Base-by-base conservation (phyloP, 768 basidiomycete species). In the Galerina sulciceps region DNA sequence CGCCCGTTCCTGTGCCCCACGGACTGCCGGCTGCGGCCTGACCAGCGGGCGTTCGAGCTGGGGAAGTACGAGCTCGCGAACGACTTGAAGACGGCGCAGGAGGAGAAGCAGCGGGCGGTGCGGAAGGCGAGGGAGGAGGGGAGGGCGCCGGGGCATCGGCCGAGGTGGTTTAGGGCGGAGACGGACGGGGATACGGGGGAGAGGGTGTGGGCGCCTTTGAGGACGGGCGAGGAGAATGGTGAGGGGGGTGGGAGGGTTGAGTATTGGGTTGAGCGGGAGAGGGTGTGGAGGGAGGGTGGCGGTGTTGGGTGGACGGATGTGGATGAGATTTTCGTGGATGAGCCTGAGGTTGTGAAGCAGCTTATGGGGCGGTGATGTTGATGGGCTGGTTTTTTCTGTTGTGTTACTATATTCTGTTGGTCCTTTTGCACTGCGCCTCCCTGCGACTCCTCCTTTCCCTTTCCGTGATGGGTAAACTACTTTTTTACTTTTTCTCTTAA, bases 31-130 rank as follows among this genome's bases (percentile, higher is more conserved):
- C 73, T 97, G 23, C 85, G 96, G 0, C 94, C 94, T 0, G 96
- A 99, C 70, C 95, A 97, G 71, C 83, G 96, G 23, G 94, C 96
- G 22, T 98, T 99, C 71, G 96, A 99, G 79, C 69, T 88, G 63
- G 96, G 94, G 42, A 80, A 83, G 68, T 96, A 94, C 65, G 94
- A 91, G 66, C 80, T 84, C 46, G 94, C 91, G 58, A 97, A 92
- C 71, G 84, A 80, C 57, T 78, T 91, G 68, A 98, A 94, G 78
- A 76, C 80, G 40, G 76, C 76, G 66, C 92, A 94, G 70, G 96
- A 98, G 69, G 94, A 95, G 63, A 83, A 80, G 67, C 95, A 98
- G 75, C 79, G 91, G 4, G 76, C 74, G 44, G 93, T 90, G 13
- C 76, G 96, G 57, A 82, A 80, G 53, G 83, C 84, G 35, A 74